Conservation (phyloP, 2,329 filamentous ascomycete species). For the Colletotrichum chlorophyti region DNA sequence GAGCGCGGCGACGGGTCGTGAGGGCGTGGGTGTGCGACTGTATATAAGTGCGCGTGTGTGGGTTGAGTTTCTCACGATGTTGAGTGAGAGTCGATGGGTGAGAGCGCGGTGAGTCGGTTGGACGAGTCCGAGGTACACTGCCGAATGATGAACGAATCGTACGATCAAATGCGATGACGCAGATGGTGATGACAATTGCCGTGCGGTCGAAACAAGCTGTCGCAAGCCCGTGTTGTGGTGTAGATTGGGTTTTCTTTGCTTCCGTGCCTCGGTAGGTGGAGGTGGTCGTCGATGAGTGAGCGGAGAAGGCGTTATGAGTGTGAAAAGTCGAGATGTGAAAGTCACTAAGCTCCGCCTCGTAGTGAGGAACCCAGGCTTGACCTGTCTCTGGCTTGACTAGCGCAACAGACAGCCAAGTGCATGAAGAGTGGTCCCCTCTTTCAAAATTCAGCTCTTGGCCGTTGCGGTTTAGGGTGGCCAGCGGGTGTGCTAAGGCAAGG, state of each 20-base stretch:
- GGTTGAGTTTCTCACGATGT: too few species aligned
- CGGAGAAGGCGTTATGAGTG: slow-evolving; percentile 6
- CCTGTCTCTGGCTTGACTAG: slow-evolving; percentile 29
- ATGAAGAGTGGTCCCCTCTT: slow-evolving; percentile 23
- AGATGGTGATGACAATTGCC: too few species aligned
- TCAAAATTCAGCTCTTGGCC: slow-evolving; percentile 5
- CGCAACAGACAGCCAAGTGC: slow-evolving; percentile 15
- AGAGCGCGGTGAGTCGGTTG: too few species aligned
- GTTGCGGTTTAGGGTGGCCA: slow-evolving; percentile 6
- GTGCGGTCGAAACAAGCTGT: too few species aligned
- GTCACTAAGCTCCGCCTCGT: slow-evolving; percentile 10
- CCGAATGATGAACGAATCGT: too few species aligned
- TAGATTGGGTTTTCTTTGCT: too few species aligned
- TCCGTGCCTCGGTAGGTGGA: background rate
- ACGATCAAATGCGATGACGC: too few species aligned
- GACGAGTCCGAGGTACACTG: too few species aligned
- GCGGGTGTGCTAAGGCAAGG: slow-evolving; percentile 10
- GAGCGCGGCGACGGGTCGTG: background rate
- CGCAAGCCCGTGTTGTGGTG: too few species aligned
- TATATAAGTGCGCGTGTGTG: background rate
- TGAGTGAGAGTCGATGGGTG: too few species aligned
- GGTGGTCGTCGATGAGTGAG: background rate
- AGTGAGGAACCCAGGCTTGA: slow-evolving; percentile 12
- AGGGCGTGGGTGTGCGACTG: background rate
- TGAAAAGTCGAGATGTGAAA: slow-evolving; percentile 20